Evolutionary conservation across 495 filamentous ascomycete species (phyloP).

Genomic region (Immersiella caudata): DNA sequence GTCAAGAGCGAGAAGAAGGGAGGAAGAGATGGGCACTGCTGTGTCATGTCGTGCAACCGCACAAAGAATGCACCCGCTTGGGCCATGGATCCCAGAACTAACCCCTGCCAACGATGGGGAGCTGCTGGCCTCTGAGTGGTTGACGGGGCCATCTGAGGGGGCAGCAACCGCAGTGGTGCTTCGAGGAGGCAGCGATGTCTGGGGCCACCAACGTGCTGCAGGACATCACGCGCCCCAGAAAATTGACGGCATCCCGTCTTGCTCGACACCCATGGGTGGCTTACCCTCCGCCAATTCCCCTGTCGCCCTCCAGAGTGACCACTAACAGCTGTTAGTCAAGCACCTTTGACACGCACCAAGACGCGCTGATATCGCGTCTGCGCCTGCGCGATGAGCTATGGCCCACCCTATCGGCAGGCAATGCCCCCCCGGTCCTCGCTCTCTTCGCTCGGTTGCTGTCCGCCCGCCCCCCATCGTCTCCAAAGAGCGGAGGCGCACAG

Average conservation of each 20-base stretch:
- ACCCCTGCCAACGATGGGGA: slow-evolving; percentile 19
- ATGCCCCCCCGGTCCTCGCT: neutral
- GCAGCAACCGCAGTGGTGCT: slow-evolving; percentile 1
- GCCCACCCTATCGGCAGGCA: neutral
- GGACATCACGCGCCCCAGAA: slow-evolving; percentile 37
- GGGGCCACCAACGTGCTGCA: slow-evolving; percentile 26
- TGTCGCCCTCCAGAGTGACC: slow-evolving; percentile 9
- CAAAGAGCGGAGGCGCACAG: no score
- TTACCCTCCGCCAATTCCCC: slow-evolving; percentile 7
- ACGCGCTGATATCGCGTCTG: slow-evolving; percentile 18
- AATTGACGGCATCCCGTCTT: slow-evolving; percentile 25
- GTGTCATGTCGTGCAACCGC: slow-evolving; percentile 35
- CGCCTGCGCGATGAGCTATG: slow-evolving; percentile 12
- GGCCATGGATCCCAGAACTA: slow-evolving; percentile 13
- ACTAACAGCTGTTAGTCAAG: slow-evolving; percentile 17
- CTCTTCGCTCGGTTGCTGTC: neutral
- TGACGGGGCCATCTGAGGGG: slow-evolving; percentile 8
- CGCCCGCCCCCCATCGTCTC: neutral
- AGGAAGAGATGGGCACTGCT: slow-evolving; percentile 15
- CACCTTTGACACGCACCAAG: neutral
- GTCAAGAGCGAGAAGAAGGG: slow-evolving; percentile 15
- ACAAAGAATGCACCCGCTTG: slow-evolving; percentile 21
- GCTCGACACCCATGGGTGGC: slow-evolving; percentile 13
- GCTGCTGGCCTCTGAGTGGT: slow-evolving; percentile 14
- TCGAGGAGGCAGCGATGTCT: neutral